phyloP scores from a whole-genome alignment of 257 asterid species.

The Anisodus tanguticus region DNA sequence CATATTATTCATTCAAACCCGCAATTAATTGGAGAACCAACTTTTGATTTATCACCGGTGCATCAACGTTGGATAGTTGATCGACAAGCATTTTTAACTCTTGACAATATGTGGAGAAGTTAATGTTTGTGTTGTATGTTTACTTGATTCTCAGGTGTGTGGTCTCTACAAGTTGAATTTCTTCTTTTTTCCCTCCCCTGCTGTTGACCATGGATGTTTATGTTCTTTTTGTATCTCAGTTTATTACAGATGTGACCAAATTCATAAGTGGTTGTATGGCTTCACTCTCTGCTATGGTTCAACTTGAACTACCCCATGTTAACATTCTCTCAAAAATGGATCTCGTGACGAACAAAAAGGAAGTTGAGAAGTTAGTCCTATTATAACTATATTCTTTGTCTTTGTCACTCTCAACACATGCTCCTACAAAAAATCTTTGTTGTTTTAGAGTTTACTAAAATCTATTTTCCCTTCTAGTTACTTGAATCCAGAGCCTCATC shows the following conservation, averaged over 20 bases:
- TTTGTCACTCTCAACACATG: neutral
- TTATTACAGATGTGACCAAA: constrained; percentile 97
- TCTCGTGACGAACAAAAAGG: constrained; percentile 91
- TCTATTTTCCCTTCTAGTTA: constrained; percentile 51
- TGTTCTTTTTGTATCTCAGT: constrained; percentile 48
- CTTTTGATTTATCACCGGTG: no score
- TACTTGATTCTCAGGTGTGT: constrained; percentile 95
- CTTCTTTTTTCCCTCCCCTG: neutral
- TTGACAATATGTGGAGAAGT: neutral
- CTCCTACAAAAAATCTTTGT: neutral
- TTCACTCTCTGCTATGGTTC: constrained; percentile 98
- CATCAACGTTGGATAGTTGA: no score
- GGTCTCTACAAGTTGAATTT: neutral
- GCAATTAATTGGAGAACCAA: no score
- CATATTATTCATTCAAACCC: no score
- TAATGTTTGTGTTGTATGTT: constrained; percentile 86
- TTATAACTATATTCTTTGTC: constrained; percentile 20
- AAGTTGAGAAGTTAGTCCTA: constrained; percentile 76
- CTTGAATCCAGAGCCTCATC: constrained; percentile 81
- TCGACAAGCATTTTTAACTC: no score
- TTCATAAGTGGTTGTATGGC: constrained; percentile 98
- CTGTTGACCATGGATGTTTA: constrained; percentile 24
- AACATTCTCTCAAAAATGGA: constrained; percentile 98
- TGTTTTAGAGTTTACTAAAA: constrained; percentile 21
- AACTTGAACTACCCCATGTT: constrained; percentile 95